Base-by-base conservation (phyloP, 2,329 filamentous ascomycete species). In the Hypoxylon sp. region DNA sequence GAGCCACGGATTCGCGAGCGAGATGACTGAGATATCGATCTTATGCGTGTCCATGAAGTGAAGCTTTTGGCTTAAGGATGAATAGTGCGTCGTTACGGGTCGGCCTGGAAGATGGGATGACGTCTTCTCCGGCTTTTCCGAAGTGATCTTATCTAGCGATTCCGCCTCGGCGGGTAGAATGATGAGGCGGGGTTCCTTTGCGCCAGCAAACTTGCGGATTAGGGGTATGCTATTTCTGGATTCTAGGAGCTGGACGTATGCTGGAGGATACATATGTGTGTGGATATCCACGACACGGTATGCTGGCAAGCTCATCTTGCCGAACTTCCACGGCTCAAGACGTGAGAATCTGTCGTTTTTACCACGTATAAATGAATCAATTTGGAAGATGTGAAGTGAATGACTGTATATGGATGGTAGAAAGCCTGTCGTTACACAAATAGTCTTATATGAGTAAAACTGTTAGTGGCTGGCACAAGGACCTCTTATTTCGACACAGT, bases 1-100 rank as follows among this genome's bases (percentile, higher is more conserved):
- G 1, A 98, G 86, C 94, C 94, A 98, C 0, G 94, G 94, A 76
- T 98, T 98, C 13, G 94, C 94, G 21, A 97, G 88, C 0, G 93
- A 96, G 69, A 98, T 89, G 55, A 97, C 92, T 0, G 92, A 96
- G 70, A 91, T 89, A 79, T 91, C 87, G 77, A 98, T 97, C 58
- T 83, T 83, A 80, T 98, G 94, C 14, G 85, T 87, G 78, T 93
- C 86, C 94, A 98, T 98, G 81, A 98, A 97, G 52, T 88, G 85
- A 13, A 97, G 85, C 76, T 97, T 98, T 73, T 93, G 86, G 14
- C 84, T 81, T 63, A 97, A 90, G 48, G 93, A 92, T 68, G 90
- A 93, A 83, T 95, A 98, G 74, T 94, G 92, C 0, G 89, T 84
- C 21, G 93, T 95, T 46, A 98, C 88, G 2, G 94, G 94, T 2